A percentile compares a stretch with the other conserved stretches of the same genome.
These are phyloP conservation scores for Diaporthe australafricana DNA, from an alignment of 2,329 filamentous ascomycete genomes.

Conservation along the genomic window DNA sequence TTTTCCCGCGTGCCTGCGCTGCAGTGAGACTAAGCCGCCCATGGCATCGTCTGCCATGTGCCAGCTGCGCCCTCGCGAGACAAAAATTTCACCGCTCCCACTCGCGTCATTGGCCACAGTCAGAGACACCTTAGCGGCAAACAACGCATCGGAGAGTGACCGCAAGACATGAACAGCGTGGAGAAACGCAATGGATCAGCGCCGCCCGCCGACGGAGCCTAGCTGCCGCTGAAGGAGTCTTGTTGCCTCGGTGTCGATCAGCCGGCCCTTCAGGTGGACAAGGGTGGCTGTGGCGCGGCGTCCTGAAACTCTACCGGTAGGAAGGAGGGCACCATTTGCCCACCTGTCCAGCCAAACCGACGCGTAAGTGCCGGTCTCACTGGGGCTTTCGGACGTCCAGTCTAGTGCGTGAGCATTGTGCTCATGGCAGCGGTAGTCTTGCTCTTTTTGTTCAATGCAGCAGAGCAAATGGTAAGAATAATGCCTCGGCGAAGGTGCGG, in stretches of 20 bases:
- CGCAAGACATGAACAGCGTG: slow-evolving; percentile 11
- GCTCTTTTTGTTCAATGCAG: background rate
- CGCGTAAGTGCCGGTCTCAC: slow-evolving; percentile 17
- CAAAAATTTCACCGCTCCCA: background rate
- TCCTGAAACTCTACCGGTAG: slow-evolving; percentile 16
- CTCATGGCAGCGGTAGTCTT: background rate
- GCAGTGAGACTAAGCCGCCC: slow-evolving; percentile 5
- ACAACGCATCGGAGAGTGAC: background rate
- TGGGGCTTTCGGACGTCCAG: background rate
- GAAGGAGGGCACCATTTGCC: background rate
- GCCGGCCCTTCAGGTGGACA: slow-evolving; percentile 22
- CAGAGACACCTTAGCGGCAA: slow-evolving; percentile 15
- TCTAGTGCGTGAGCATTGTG: background rate
- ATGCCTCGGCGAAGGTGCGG: background rate
- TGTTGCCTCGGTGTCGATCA: background rate
- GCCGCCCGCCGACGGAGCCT: background rate
- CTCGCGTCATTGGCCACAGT: background rate
- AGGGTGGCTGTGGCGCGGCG: slow-evolving; percentile 14
- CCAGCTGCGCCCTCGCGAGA: background rate
- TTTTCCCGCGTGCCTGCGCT: background rate
- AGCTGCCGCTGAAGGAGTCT: slow-evolving; percentile 1
- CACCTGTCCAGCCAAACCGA: background rate
- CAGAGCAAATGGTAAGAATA: background rate
- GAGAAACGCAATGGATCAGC: background rate
- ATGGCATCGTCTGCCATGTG: slow-evolving; percentile 16